Conservation (phyloP, 805 yeast species). For the Metschnikowia rubicola region DNA sequence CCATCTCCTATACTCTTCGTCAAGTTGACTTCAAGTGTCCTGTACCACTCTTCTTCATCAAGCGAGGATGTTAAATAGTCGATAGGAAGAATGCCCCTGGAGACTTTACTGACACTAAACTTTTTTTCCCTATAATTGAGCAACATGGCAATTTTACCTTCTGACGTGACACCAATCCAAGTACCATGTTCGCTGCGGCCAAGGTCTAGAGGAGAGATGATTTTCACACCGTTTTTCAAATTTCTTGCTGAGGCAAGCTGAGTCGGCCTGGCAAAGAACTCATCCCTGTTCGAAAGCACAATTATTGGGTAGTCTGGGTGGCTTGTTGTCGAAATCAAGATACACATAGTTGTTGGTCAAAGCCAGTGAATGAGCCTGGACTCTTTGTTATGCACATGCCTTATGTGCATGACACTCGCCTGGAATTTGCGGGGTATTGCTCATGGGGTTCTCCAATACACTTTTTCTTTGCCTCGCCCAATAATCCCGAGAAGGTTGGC, state of each 20-base stretch:
- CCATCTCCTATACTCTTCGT: constrained; percentile 18
- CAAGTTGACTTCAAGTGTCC: constrained; percentile 23
- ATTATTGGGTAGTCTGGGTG: constrained; percentile 77
- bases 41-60: constrained; percentile 45
- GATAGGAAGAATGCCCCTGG: constrained; percentile 52
- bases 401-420: background rate
- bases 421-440: constrained; percentile 1
- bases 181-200: constrained; percentile 78
- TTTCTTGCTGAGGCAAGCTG: constrained; percentile 43
- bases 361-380: background rate
- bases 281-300: constrained; percentile 83
- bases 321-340: constrained; percentile 59
- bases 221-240: constrained; percentile 29
- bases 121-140: constrained; percentile 65
- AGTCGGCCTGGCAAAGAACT: constrained; percentile 72
- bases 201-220: constrained; percentile 71
- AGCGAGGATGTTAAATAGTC: constrained; percentile 38
- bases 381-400: constrained; percentile 1
- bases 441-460: no score
- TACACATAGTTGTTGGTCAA: constrained; percentile 61
- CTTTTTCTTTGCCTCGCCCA: no score
- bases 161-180: constrained; percentile 75
- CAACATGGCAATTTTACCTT: constrained; percentile 64
- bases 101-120: constrained; percentile 31
- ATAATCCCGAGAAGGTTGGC: no score